These are phyloP conservation scores for Nigrospora oryzae DNA, from an alignment of 2,329 filamentous ascomycete genomes.

Conservation along the genomic window DNA sequence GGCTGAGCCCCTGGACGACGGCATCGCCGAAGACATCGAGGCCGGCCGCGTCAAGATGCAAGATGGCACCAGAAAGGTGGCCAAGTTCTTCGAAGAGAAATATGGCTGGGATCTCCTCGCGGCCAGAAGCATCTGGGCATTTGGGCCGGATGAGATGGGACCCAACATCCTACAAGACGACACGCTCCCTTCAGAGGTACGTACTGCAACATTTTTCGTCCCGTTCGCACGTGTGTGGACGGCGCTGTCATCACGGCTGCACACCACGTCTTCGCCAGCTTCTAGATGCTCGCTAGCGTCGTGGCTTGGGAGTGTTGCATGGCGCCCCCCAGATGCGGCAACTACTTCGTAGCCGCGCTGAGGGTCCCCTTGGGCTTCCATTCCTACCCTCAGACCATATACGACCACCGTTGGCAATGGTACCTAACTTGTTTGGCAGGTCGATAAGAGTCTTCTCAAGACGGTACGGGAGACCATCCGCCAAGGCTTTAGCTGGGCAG, in stretches of 20 bases:
- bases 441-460: constrained; percentile 84
- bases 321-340: constrained; percentile 3
- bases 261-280: not conserved
- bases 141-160: constrained; percentile 89
- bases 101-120: constrained; percentile 96
- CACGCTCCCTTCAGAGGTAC: constrained; percentile 78
- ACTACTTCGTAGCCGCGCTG: not conserved
- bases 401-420: not conserved
- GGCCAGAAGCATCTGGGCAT: constrained; percentile 94
- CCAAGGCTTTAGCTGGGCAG: constrained; percentile 95
- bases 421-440: constrained; percentile 34
- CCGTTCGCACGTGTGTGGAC: too few species aligned
- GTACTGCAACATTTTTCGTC: constrained; percentile 13
- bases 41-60: constrained; percentile 82
- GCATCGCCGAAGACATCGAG: constrained; percentile 93
- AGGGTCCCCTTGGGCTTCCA: too few species aligned
- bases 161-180: constrained; percentile 97
- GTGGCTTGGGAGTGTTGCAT: constrained; percentile 1
- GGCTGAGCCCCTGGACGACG: constrained; percentile 88
- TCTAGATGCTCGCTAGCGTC: not conserved
- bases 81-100: constrained; percentile 94
- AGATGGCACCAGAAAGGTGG: constrained; percentile 85
- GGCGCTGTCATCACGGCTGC: too few species aligned
- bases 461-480: constrained; percentile 86
- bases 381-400: too few species aligned